Conservation (phyloP, 345 rosid species). For the Eucalyptus curtisii region DNA sequence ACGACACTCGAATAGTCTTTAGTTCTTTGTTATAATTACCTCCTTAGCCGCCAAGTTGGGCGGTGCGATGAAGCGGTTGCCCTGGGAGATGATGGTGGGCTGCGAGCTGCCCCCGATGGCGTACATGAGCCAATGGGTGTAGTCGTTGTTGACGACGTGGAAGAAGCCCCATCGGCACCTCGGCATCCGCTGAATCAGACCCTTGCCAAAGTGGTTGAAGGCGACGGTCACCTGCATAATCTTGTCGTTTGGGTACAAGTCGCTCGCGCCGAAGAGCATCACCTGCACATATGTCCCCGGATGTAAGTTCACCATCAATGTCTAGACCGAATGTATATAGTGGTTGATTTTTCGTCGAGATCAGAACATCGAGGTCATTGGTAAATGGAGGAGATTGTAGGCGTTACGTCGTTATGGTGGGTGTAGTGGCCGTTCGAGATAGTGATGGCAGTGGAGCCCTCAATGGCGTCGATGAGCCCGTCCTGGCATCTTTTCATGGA, state of each 20-base stretch:
- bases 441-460: slow-evolving; percentile 30
- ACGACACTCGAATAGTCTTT: background rate
- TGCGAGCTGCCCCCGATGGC: slow-evolving; percentile 44
- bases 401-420: slow-evolving; percentile 9
- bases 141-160: slow-evolving; percentile 57
- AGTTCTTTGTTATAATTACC: slow-evolving; percentile 6
- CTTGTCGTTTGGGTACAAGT: slow-evolving; percentile 2
- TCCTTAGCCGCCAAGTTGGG: slow-evolving; percentile 20
- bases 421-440: slow-evolving; percentile 33
- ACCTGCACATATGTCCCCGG: slow-evolving; percentile 1
- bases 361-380: background rate
- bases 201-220: slow-evolving; percentile 42
- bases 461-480: slow-evolving; percentile 25
- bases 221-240: slow-evolving; percentile 48
- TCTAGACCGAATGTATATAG: background rate
- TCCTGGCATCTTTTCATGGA: slow-evolving; percentile 25
- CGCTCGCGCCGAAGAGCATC: slow-evolving; percentile 41
- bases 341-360: background rate
- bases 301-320: background rate
- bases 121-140: slow-evolving; percentile 50
- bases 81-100: slow-evolving; percentile 45
- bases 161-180: slow-evolving; percentile 32
- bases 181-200: slow-evolving; percentile 50
- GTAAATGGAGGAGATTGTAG: background rate
- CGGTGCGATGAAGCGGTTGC: slow-evolving; percentile 49